Evolutionary conservation across 192 early-diverging fungal genomes (phyloP).

Genomic region (Coemansia sp.): DNA sequence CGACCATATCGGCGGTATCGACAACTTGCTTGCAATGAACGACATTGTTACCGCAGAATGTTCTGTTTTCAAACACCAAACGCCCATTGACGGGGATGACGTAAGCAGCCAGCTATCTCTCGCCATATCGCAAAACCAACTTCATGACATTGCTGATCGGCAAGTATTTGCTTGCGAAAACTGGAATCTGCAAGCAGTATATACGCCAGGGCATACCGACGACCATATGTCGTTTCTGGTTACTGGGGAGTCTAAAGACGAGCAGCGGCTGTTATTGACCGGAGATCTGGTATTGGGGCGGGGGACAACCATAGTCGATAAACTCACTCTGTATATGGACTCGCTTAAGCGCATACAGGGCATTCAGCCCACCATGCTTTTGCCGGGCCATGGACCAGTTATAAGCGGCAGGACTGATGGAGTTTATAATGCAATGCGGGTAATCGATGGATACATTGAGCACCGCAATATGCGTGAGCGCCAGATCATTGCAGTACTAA

Average conservation of each 20-base stretch:
- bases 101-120: slow-evolving; percentile 8
- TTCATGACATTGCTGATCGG: slow-evolving; percentile 51
- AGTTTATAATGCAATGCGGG: slow-evolving; percentile 52
- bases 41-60: slow-evolving; percentile 15
- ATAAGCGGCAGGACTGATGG: slow-evolving; percentile 44
- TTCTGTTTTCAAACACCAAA: slow-evolving; percentile 29
- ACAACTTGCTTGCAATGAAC: slow-evolving; percentile 18
- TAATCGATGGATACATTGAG: slow-evolving; percentile 71
- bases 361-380: slow-evolving; percentile 46
- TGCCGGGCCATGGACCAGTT: slow-evolving; percentile 80
- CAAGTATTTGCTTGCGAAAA: slow-evolving; percentile 64
- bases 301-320: slow-evolving; percentile 76
- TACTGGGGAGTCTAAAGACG: slow-evolving; percentile 53
- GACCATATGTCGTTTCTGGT: slow-evolving; percentile 77
- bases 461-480: slow-evolving; percentile 75
- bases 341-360: slow-evolving; percentile 59
- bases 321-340: slow-evolving; percentile 66
- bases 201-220: slow-evolving; percentile 79
- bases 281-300: slow-evolving; percentile 84
- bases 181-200: slow-evolving; percentile 58
- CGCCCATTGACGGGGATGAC: slow-evolving; percentile 1
- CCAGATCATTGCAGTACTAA: slow-evolving; percentile 63
- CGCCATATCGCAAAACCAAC: not conserved
- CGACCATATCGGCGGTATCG: slow-evolving; percentile 75
- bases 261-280: slow-evolving; percentile 56